Evolutionary conservation across 2,329 filamentous ascomycete genomes (phyloP), one percentile per base, ranked within the genome.

Genomic region (Zasmidium cellare): DNA sequence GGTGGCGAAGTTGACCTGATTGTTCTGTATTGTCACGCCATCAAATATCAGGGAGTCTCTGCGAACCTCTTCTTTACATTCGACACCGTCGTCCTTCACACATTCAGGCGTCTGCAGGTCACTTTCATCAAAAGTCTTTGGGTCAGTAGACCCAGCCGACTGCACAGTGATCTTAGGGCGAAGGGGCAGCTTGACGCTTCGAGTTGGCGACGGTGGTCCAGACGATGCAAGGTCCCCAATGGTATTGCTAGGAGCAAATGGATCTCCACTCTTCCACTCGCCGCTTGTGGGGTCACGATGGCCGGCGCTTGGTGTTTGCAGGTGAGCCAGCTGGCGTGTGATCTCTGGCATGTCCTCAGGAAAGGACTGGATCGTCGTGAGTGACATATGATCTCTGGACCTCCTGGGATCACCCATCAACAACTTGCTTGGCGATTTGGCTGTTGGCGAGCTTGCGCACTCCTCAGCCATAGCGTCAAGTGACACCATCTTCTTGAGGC

Each of bases 381-480:
- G 23, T 7, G 60, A 58, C 28, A 50, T 18, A 16, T 57, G 41
- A 28, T 46, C 46, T 41, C 47, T 25, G 22, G 19, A 19, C 38
- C 45, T 23, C n/a, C 35, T 19, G 44, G 54, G 45, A 20, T 44
- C 19, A 11, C 45, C 45, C 9, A 28, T 58, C 28, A 55, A 47
- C 11, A 46, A 44, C 24, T 59, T 44, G 38, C 22, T 53, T 7
- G 28, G 51, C 23, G 20, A 38, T 18, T 35, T 31, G 19, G 18
- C 5, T 38, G 51, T 28, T 16, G 24, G 22, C 28, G 23, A 38
- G 18, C 14, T 16, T 35, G 51, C 46, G 23, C 56, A 62, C 31
- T 65, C 56, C 19, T 65, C 54, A 44, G 68, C 64, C 55, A 70
- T 51, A 16, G 66, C 68, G 47, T 69, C 65, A 3, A 70, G 57